Evolutionary conservation across 768 basidiomycete species (phyloP).

Genomic region (Kwoniella pini): DNA sequence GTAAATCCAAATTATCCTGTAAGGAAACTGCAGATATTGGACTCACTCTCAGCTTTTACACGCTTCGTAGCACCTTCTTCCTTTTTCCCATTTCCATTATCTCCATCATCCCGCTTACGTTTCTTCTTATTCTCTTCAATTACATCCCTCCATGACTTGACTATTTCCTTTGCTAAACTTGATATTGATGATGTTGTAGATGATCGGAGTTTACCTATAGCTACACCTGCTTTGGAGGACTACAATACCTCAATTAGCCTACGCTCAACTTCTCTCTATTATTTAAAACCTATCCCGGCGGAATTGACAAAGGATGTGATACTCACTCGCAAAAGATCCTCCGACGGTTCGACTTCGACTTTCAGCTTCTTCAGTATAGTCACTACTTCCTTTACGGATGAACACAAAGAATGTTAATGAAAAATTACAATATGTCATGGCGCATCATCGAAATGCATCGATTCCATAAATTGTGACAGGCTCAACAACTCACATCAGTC

Average conservation of each 20-base stretch:
- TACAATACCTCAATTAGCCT: constrained; percentile 11
- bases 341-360: constrained; percentile 40
- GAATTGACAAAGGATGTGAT: no score
- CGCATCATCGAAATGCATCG: no score
- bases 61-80: constrained; percentile 30
- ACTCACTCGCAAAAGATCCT: constrained; percentile 49
- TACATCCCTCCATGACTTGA: constrained; percentile 50
- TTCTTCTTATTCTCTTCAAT: constrained; percentile 51
- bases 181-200: constrained; percentile 25
- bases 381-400: constrained; percentile 47
- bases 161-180: constrained; percentile 47
- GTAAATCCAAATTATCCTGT: no score
- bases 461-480: no score
- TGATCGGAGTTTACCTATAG: constrained; percentile 48
- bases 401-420: no score
- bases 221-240: constrained; percentile 52
- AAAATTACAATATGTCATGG: no score
- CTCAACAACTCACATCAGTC: constrained; percentile 34
- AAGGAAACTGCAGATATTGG: background rate
- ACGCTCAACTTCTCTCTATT: no score
- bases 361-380: constrained; percentile 42
- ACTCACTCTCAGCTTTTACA: constrained; percentile 43
- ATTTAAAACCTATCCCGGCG: no score
- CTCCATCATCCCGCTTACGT: constrained; percentile 48
- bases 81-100: constrained; percentile 29